Percentiles rank a stretch among this genome's conserved stretches.
Evolutionary conservation across 2,329 filamentous ascomycete species (phyloP).

Genomic region (Aspergillus spinulosporus): DNA sequence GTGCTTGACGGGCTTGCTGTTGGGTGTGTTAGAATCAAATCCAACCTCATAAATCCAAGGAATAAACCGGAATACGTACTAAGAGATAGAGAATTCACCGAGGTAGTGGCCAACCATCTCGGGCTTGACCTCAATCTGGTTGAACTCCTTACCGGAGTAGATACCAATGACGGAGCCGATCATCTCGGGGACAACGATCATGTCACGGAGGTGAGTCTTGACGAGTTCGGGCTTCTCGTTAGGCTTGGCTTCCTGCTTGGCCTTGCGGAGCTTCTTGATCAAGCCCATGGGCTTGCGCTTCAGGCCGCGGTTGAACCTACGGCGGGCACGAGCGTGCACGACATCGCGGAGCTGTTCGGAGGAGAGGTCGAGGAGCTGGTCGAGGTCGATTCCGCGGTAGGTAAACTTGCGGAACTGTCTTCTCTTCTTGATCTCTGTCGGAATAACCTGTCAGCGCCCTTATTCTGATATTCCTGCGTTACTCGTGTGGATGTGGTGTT

Average conservation of each 20-base stretch:
- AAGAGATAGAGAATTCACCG: constrained; percentile 99
- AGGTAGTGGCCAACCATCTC: constrained; percentile 99
- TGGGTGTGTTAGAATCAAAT: constrained; percentile 50
- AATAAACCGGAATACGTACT: constrained; percentile 64
- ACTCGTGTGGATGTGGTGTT: constrained; percentile 16
- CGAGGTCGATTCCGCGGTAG: constrained; percentile 98
- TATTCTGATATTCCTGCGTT: constrained; percentile 15
- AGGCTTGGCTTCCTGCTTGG: constrained; percentile 97
- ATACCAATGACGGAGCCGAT: constrained; percentile 98
- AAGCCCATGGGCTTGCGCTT: constrained; percentile 99
- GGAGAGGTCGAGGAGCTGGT: constrained; percentile 98
- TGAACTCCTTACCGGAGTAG: constrained; percentile 99
- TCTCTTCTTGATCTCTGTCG: constrained; percentile 94
- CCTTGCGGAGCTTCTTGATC: constrained; percentile 99
- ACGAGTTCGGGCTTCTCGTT: constrained; percentile 99
- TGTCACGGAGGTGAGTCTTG: constrained; percentile 99
- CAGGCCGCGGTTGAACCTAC: constrained; percentile 98
- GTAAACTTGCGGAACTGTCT: constrained; percentile 99
- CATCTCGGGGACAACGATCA: constrained; percentile 99
- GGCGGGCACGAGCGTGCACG: constrained; percentile 96
- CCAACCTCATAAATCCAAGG: not conserved
- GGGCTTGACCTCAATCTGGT: constrained; percentile 99
- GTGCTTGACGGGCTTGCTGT: constrained; percentile 99
- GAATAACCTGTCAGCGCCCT: constrained; percentile 35
- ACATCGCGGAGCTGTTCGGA: constrained; percentile 99